These are phyloP conservation scores for Amaranthus cruentus DNA, from an alignment of 148 eudicot species.

Conservation along the genomic window DNA sequence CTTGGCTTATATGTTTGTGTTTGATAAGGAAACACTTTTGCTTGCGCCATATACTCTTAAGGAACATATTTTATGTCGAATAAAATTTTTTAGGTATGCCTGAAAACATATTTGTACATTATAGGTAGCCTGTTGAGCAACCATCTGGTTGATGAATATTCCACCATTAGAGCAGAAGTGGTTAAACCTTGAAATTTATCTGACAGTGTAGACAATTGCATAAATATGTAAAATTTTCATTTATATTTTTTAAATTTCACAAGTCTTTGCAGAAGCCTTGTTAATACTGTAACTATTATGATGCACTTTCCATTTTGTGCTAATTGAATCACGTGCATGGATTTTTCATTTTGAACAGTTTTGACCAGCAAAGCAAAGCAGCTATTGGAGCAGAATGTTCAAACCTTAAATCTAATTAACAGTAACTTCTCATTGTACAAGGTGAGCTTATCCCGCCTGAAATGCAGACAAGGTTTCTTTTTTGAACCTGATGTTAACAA, in stretches of 20 bases:
- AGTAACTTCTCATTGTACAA: slow-evolving; percentile 47
- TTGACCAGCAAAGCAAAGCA: slow-evolving; percentile 49
- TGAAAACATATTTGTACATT: no score
- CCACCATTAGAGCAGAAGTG: neutral
- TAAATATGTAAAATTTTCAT: neutral
- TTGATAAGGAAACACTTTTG: no score
- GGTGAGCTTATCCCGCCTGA: slow-evolving; percentile 34
- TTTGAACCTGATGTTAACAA: neutral
- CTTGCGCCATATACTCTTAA: no score
- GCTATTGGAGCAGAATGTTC: slow-evolving; percentile 58
- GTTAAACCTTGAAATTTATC: neutral
- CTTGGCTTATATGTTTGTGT: no score
- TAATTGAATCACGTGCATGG: slow-evolving; percentile 8
- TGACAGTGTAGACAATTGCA: neutral
- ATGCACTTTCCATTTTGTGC: neutral
- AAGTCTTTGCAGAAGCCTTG: neutral
- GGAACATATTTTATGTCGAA: no score
- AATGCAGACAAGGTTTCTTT: neutral
- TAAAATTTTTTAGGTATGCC: no score
- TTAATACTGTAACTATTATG: neutral
- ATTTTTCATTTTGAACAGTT: slow-evolving; percentile 34
- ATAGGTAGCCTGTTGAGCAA: neutral
- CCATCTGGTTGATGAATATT: neutral
- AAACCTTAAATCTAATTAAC: slow-evolving; percentile 49
- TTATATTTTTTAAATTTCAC: neutral